These are phyloP conservation scores for Candida alai DNA, from an alignment of 805 yeast genomes.

Conservation along the genomic window DNA sequence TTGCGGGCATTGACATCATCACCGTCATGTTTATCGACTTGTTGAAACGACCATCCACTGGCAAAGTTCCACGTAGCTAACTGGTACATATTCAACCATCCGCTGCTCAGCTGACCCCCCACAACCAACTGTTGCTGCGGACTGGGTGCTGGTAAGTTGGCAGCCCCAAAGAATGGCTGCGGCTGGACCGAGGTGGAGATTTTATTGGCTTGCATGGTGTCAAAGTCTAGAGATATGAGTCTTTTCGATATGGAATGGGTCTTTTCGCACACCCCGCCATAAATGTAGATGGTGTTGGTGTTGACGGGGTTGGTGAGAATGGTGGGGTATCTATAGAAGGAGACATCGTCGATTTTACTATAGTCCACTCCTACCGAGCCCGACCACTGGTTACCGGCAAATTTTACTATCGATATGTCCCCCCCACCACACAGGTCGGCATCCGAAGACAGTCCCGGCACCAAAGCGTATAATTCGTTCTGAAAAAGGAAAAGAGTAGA, in stretches of 20 bases:
- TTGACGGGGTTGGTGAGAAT: conserved; percentile 38
- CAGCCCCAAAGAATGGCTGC: conserved; percentile 51
- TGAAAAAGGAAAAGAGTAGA: conserved; percentile 28
- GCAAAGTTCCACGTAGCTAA: conserved; percentile 68
- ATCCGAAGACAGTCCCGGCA: conserved; percentile 7
- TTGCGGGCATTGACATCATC: conserved; percentile 48
- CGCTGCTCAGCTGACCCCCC: conserved; percentile 61
- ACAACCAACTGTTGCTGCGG: conserved; percentile 49
- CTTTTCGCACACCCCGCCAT: conserved; percentile 44
- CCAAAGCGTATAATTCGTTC: conserved; percentile 27
- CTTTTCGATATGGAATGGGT: conserved; percentile 33
- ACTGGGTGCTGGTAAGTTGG: conserved; percentile 40
- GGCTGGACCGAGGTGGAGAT: conserved; percentile 52
- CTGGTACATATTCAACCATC: conserved; percentile 74
- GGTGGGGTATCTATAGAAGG: conserved; percentile 34
- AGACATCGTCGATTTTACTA: conserved; percentile 19
- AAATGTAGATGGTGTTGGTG: conserved; percentile 43
- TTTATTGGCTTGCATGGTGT: conserved; percentile 27
- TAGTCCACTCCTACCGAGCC: conserved; percentile 5
- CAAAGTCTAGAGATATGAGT: conserved; percentile 42
- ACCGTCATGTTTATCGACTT: conserved; percentile 23
- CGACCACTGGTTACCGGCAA: conserved; percentile 19
- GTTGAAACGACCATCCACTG: conserved; percentile 61
- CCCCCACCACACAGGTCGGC: conserved; percentile 26
- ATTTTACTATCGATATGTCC: conserved; percentile 19